Percentiles rank a stretch among this genome's conserved stretches.
Conservation (phyloP, 805 yeast species). For the Saccharomyces kudriavzevii region DNA sequence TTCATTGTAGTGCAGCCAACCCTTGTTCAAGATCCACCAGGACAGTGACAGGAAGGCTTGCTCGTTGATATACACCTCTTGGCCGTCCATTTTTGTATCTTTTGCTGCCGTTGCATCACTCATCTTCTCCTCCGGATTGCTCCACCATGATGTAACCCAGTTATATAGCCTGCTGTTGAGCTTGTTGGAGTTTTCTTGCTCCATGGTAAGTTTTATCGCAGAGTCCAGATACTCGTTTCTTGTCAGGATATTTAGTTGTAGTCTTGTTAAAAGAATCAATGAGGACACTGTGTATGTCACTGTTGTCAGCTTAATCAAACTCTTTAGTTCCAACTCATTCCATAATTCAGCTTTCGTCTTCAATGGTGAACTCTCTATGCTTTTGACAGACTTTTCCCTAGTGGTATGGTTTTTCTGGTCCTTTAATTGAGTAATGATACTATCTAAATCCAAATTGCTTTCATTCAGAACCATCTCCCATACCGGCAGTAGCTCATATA, state of each 20-base stretch:
- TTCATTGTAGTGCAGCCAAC: conserved; percentile 56
- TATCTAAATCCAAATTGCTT: conserved; percentile 22
- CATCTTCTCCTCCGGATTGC: neutral
- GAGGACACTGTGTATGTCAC: conserved; percentile 61
- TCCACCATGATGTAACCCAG: conserved; percentile 8
- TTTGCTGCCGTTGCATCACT: neutral
- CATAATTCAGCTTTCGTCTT: conserved; percentile 64
- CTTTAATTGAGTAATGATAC: conserved; percentile 19
- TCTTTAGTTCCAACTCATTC: conserved; percentile 69
- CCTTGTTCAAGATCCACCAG: conserved; percentile 91
- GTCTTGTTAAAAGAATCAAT: conserved; percentile 66
- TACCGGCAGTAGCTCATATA: conserved; percentile 74
- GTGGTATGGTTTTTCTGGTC: conserved; percentile 12
- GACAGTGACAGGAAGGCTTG: conserved; percentile 79
- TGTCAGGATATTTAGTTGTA: conserved; percentile 83
- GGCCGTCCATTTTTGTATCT: conserved; percentile 26
- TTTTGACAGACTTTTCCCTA: conserved; percentile 1
- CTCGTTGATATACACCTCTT: conserved; percentile 44
- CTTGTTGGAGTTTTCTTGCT: conserved; percentile 20
- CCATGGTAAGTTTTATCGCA: conserved; percentile 57
- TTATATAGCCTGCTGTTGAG: conserved; percentile 32
- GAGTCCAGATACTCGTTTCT: conserved; percentile 76
- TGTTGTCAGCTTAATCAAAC: conserved; percentile 66
- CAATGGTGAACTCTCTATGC: conserved; percentile 1
- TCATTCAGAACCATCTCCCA: conserved; percentile 36